Base-by-base conservation (phyloP, 768 basidiomycete species). In the Pulveroboletus ravenelii region DNA sequence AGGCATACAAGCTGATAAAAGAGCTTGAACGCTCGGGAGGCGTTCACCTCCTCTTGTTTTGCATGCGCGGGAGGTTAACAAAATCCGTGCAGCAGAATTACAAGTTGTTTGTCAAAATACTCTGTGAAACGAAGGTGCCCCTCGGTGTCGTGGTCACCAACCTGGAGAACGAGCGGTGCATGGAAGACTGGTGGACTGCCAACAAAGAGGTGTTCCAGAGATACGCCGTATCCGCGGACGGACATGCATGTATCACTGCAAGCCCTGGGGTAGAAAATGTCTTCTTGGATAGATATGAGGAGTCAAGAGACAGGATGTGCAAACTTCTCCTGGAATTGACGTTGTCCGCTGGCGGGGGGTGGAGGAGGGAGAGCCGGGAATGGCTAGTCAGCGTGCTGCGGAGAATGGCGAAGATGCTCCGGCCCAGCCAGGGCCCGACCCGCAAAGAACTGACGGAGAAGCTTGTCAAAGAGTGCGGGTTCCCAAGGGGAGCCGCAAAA, bases 231-330 rank as follows among this genome's bases (percentile, higher is more conserved):
- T 39, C 45, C 31, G 51, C 62, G 0, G 31, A 55, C 12, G 72
- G 67, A 14, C 67, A 72, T 17, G 76, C 72, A 4, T 76, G 76
- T 51, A 64, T 76, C 53, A 74, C 73, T 13, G 66, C 72, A 13
- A 65, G 45, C 37, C 51, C 59, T 14, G 65, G 71, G 15, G 48
- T 55, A 10, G 60, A 41, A 0, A 48, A 59, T 37, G 45, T 48
- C 25, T 66, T 66, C 41, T 50, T 50, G 10, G 53, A 52, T 2
- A 65, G 65, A 47, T 71, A 70, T 44, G 50, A 63, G 12, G 62
- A 65, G 48, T 74, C 72, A 8, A 61, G 34, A 41, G 34, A 50
- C 56, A 64, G 43, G 43, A 52, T 71, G 40, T 55, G 32, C 0
- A 25, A 38, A 15, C 55, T 64, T 18, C 36, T 66, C 13, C 37